A percentile compares a stretch with the other conserved stretches of the same genome.
phyloP scores from a whole-genome alignment of 2,329 filamentous ascomycete genomes.

The Pseudopithomyces maydicus region DNA sequence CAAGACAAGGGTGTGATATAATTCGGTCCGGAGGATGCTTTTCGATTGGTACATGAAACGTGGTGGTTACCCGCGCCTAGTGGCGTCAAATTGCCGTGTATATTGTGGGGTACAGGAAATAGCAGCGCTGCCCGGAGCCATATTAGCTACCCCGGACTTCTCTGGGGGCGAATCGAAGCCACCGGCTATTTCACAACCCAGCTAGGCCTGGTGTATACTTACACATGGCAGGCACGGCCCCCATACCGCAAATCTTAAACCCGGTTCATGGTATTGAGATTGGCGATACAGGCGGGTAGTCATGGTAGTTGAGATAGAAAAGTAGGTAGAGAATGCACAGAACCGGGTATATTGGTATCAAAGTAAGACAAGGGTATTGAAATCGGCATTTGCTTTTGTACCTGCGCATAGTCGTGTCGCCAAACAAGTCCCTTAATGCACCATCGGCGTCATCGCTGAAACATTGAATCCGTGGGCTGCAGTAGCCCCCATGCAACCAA shows the following conservation, averaged over 20 bases:
- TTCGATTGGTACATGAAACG: slow-evolving; percentile 13
- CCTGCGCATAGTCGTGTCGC: too few species aligned
- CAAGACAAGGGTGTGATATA: slow-evolving; percentile 6
- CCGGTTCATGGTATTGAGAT: slow-evolving; percentile 6
- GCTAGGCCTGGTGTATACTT: neutral
- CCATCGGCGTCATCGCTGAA: neutral
- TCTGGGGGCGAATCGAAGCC: slow-evolving; percentile 17
- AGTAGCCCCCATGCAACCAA: neutral
- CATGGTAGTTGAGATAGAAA: neutral
- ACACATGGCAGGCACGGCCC: neutral
- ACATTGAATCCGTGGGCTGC: neutral
- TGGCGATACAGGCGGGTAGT: slow-evolving; percentile 9
- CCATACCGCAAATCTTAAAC: neutral
- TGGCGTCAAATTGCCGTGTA: slow-evolving; percentile 29
- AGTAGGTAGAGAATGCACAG: neutral
- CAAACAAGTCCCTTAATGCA: neutral
- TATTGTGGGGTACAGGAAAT: slow-evolving; percentile 31
- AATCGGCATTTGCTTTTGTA: too few species aligned
- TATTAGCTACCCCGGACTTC: slow-evolving; percentile 14
- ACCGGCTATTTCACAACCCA: slow-evolving; percentile 32
- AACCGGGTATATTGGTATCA: too few species aligned
- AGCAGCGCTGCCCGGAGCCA: neutral
- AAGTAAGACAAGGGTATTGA: too few species aligned
- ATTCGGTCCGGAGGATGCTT: slow-evolving; percentile 19
- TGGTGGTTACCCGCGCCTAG: slow-evolving; percentile 12